A percentile compares a stretch with the other conserved stretches of the same genome.
Evolutionary conservation across 2,329 filamentous ascomycete genomes (phyloP).

Genomic region (Stemphylium vesicarium): DNA sequence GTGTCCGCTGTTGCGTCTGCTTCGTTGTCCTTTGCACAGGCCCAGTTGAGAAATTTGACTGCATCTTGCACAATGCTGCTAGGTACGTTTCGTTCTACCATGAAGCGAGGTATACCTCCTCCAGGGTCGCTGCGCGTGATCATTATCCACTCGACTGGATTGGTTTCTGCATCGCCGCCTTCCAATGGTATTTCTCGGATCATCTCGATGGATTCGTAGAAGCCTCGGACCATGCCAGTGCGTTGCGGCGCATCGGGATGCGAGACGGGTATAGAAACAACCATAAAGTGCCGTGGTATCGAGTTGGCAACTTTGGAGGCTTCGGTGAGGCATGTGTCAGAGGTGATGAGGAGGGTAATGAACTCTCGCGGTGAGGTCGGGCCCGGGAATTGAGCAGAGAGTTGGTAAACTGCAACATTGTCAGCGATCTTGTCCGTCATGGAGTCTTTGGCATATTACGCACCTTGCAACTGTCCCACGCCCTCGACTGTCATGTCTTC

Average conservation of each 20-base stretch:
- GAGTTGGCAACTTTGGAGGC: conserved; percentile 51
- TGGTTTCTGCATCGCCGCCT: conserved; percentile 58
- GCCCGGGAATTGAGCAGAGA: conserved; percentile 88
- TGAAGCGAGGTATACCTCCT: conserved; percentile 84
- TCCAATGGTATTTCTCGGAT: conserved; percentile 78
- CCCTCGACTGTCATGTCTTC: conserved; percentile 67
- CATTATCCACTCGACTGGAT: conserved; percentile 90
- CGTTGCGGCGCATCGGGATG: conserved; percentile 76
- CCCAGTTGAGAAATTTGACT: conserved; percentile 83
- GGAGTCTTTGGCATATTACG: conserved; percentile 52
- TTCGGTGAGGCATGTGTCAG: conserved; percentile 59
- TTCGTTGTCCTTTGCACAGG: conserved; percentile 58
- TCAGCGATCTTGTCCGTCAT: conserved; percentile 3
- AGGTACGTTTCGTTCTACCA: conserved; percentile 89
- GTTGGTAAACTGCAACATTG: conserved; percentile 70
- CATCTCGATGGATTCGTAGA: conserved; percentile 91
- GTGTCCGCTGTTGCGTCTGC: conserved; percentile 26
- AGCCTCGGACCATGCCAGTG: conserved; percentile 77
- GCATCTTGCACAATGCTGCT: conserved; percentile 80
- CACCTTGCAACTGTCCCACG: conserved; percentile 69
- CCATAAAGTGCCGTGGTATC: conserved; percentile 75
- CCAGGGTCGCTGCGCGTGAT: conserved; percentile 87
- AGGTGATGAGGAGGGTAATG: conserved; percentile 77
- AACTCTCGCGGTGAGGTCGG: conserved; percentile 90
- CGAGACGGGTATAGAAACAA: conserved; percentile 82